phyloP scores from a whole-genome alignment of 495 filamentous ascomycete genomes.

The Daldinia decipiens region DNA sequence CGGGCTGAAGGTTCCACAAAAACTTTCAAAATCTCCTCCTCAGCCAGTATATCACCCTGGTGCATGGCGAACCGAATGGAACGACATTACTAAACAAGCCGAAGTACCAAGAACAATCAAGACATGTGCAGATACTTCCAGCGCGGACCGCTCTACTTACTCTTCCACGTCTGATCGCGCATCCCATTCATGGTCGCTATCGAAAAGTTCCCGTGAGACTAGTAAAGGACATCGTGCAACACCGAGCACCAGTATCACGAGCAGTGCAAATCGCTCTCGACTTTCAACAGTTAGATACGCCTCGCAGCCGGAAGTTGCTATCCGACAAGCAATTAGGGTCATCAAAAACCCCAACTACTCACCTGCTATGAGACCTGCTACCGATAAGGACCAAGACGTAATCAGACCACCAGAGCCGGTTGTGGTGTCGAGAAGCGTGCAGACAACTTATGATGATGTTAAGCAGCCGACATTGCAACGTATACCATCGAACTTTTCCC shows the following conservation, averaged over 20 bases:
- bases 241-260: slow-evolving; percentile 42
- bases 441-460: neutral
- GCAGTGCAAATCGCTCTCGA: slow-evolving; percentile 41
- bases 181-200: slow-evolving; percentile 7
- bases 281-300: slow-evolving; percentile 46
- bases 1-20: slow-evolving; percentile 14
- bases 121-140: slow-evolving; percentile 3
- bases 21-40: slow-evolving; percentile 34
- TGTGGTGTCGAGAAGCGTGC: slow-evolving; percentile 1
- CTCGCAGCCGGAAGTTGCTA: slow-evolving; percentile 44
- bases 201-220: neutral
- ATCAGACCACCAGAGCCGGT: slow-evolving; percentile 32
- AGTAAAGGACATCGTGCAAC: slow-evolving; percentile 31
- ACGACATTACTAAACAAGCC: slow-evolving; percentile 25
- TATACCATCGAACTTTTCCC: slow-evolving; percentile 37
- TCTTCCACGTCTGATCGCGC: slow-evolving; percentile 14
- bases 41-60: slow-evolving; percentile 42
- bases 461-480: slow-evolving; percentile 10
- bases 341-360: slow-evolving; percentile 43
- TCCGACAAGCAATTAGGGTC: slow-evolving; percentile 45
- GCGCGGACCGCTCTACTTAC: slow-evolving; percentile 2
- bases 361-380: neutral
- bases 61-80: slow-evolving; percentile 46
- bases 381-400: neutral
- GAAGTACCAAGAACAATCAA: slow-evolving; percentile 2